phyloP scores from a whole-genome alignment of 192 early-diverging fungal genomes.

The Backusella parvicylindrica region DNA sequence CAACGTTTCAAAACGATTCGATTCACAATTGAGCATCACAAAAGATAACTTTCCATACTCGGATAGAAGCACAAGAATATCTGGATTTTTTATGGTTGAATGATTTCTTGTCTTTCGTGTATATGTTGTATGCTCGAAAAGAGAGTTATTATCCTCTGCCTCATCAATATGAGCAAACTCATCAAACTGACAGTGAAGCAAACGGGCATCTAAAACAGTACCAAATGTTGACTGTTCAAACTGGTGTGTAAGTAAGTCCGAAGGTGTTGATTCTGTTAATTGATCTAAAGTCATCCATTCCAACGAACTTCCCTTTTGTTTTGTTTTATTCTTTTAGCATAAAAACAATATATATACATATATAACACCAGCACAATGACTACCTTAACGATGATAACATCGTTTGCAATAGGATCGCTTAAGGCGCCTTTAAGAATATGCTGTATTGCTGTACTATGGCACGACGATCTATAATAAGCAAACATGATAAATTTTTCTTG shows the following conservation, averaged over 20 bases:
- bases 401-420: neutral
- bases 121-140: neutral
- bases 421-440: neutral
- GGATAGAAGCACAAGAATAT: slow-evolving; percentile 17
- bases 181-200: slow-evolving; percentile 4
- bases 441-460: slow-evolving; percentile 7
- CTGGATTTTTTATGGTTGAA: slow-evolving; percentile 8
- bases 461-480: slow-evolving; percentile 6
- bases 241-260: neutral
- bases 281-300: neutral
- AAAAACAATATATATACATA: too few species aligned
- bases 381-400: slow-evolving; percentile 9
- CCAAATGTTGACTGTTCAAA: slow-evolving; percentile 20
- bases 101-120: slow-evolving; percentile 7
- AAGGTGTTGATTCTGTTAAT: neutral
- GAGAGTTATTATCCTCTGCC: neutral
- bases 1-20: slow-evolving; percentile 17
- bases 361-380: neutral
- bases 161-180: neutral
- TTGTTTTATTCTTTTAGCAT: neutral
- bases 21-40: neutral
- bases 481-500: neutral
- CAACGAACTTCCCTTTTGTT: neutral
- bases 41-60: slow-evolving; percentile 28
- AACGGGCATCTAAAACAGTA: neutral